Evolutionary conservation across 2,329 filamentous ascomycete species (phyloP).

Genomic region (Pseudopithomyces chartarum): DNA sequence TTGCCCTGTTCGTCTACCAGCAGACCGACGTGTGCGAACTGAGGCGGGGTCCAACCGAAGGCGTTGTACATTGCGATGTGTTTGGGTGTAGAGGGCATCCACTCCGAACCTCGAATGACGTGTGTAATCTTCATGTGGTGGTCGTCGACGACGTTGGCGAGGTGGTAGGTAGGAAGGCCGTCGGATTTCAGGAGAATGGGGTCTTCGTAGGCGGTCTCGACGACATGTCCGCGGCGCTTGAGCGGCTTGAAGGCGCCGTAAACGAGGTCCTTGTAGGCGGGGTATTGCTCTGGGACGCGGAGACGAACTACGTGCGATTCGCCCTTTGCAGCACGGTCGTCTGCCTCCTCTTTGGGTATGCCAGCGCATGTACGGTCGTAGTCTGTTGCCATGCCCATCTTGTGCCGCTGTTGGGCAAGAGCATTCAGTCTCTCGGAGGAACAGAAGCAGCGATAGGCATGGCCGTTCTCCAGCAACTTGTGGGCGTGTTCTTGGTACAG

Average conservation of each 20-base stretch:
- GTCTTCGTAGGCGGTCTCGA: slow-evolving; percentile 68
- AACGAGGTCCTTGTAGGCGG: slow-evolving; percentile 75
- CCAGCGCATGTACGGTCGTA: slow-evolving; percentile 77
- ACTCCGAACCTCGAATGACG: slow-evolving; percentile 93
- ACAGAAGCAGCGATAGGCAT: slow-evolving; percentile 95
- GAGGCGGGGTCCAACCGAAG: slow-evolving; percentile 55
- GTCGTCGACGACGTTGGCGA: slow-evolving; percentile 96
- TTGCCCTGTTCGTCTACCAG: slow-evolving; percentile 54
- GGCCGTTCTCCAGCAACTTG: slow-evolving; percentile 69
- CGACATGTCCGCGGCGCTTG: slow-evolving; percentile 45
- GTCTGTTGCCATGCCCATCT: slow-evolving; percentile 61
- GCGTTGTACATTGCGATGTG: slow-evolving; percentile 63
- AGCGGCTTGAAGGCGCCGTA: slow-evolving; percentile 62
- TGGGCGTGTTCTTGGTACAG: slow-evolving; percentile 75
- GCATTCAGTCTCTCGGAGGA: slow-evolving; percentile 70
- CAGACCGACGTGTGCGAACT: slow-evolving; percentile 56
- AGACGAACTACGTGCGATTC: slow-evolving; percentile 80
- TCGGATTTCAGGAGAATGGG: slow-evolving; percentile 91
- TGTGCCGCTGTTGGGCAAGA: slow-evolving; percentile 67
- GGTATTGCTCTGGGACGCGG: slow-evolving; percentile 64
- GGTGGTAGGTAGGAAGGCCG: slow-evolving; percentile 92
- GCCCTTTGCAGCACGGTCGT: slow-evolving; percentile 69
- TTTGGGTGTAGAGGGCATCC: slow-evolving; percentile 91
- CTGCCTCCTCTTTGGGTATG: slow-evolving; percentile 69
- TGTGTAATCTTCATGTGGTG: slow-evolving; percentile 95